phyloP scores from a whole-genome alignment of 495 filamentous ascomycete species.

The Thermochaetoides thermophila region DNA sequence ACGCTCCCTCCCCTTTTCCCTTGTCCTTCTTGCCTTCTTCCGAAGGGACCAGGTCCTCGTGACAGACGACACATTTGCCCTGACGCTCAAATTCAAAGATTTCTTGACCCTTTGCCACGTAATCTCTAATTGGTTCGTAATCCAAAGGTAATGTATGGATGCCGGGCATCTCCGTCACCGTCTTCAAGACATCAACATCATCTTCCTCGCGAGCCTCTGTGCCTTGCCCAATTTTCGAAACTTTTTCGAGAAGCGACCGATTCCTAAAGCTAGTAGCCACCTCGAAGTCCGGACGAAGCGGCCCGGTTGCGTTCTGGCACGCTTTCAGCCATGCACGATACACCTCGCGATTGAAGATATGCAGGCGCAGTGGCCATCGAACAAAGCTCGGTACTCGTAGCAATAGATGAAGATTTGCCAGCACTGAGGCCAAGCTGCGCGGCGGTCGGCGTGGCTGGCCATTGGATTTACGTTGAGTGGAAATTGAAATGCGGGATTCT shows the following conservation, averaged over 20 bases:
- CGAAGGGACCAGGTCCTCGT: slow-evolving; percentile 22
- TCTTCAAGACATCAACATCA: slow-evolving; percentile 18
- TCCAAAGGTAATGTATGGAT: slow-evolving; percentile 48
- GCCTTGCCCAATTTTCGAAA: not conserved
- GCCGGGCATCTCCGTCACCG: slow-evolving; percentile 33
- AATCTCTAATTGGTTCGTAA: slow-evolving; percentile 47
- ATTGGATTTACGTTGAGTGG: slow-evolving; percentile 22
- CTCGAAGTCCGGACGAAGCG: slow-evolving; percentile 34
- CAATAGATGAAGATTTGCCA: slow-evolving; percentile 66
- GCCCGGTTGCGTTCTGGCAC: slow-evolving; percentile 33
- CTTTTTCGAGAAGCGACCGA: no score
- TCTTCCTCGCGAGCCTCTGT: not conserved
- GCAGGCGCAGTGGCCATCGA: slow-evolving; percentile 66
- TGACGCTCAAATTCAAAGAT: slow-evolving; percentile 46
- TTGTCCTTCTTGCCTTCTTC: no score
- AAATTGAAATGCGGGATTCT: slow-evolving; percentile 34
- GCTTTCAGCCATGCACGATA: slow-evolving; percentile 50
- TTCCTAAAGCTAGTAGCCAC: no score
- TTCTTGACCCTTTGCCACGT: slow-evolving; percentile 56
- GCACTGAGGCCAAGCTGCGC: slow-evolving; percentile 42
- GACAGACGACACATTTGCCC: slow-evolving; percentile 51
- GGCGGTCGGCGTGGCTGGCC: slow-evolving; percentile 37
- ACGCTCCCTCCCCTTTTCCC: no score
- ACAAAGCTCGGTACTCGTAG: slow-evolving; percentile 62
- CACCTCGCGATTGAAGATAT: slow-evolving; percentile 64